Evolutionary conservation across 2,329 filamentous ascomycete species (phyloP).

Genomic region (Fusarium sp.): DNA sequence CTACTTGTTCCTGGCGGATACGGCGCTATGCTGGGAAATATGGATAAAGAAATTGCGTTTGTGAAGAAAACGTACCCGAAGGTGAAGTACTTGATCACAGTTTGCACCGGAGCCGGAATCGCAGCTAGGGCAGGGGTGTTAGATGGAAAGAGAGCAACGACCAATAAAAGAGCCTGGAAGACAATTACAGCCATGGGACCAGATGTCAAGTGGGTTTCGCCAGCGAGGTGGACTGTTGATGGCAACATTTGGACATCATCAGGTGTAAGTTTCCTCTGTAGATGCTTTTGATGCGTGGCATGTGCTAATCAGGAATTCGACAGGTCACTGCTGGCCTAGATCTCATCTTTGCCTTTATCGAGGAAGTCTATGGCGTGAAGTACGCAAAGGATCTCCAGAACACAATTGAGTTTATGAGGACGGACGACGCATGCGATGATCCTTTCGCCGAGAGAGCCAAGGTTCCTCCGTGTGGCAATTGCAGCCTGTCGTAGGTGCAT

Average conservation of each 20-base stretch:
- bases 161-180: constrained; percentile 64
- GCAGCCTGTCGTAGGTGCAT: neutral
- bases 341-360: neutral
- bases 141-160: constrained; percentile 67
- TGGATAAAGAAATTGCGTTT: neutral
- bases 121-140: constrained; percentile 59
- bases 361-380: neutral
- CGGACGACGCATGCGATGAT: neutral
- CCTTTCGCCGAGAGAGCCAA: neutral
- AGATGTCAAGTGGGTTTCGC: constrained; percentile 63
- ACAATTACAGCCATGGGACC: constrained; percentile 50
- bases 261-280: constrained; percentile 54
- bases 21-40: neutral
- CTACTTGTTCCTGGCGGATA: neutral
- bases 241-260: constrained; percentile 71
- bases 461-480: neutral
- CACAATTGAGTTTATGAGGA: neutral
- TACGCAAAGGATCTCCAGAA: neutral
- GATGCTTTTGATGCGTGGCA: neutral
- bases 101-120: neutral
- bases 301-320: neutral
- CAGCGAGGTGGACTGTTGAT: constrained; percentile 69
- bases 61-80: neutral
- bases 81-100: neutral
- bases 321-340: neutral